Percentiles rank a stretch among this genome's conserved stretches.
These are phyloP conservation scores for Geosmithia flava DNA, from an alignment of 2,329 filamentous ascomycete species.

Conservation along the genomic window DNA sequence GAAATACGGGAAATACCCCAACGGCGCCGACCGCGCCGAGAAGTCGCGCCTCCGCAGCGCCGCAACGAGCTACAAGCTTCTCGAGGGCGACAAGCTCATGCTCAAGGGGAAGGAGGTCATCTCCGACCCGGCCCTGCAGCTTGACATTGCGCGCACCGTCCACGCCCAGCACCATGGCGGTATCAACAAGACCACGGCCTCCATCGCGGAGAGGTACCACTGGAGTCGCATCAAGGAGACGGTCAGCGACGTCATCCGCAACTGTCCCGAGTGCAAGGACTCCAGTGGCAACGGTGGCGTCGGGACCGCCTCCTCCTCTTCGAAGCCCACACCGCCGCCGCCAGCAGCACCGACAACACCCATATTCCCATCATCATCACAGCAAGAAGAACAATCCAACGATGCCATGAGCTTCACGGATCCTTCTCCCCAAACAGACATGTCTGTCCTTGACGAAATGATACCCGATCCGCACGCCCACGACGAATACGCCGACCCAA, in stretches of 20 bases:
- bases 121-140: slow-evolving; percentile 77
- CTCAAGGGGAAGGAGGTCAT: slow-evolving; percentile 97
- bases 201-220: slow-evolving; percentile 87
- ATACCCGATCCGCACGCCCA: slow-evolving; percentile 8
- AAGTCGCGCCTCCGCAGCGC: slow-evolving; percentile 90
- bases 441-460: slow-evolving; percentile 11
- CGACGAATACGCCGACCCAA: slow-evolving; percentile 32
- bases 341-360: background rate
- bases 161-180: slow-evolving; percentile 73
- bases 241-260: slow-evolving; percentile 85
- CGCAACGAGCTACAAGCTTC: slow-evolving; percentile 86
- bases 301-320: background rate
- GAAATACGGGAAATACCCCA: slow-evolving; percentile 86
- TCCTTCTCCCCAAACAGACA: slow-evolving; percentile 6
- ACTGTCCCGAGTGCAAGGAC: slow-evolving; percentile 84
- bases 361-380: background rate
- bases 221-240: slow-evolving; percentile 99
- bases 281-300: slow-evolving; percentile 22
- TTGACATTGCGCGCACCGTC: slow-evolving; percentile 70
- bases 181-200: slow-evolving; percentile 96
- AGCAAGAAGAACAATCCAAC: background rate
- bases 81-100: slow-evolving; percentile 72
- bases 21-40: slow-evolving; percentile 85
- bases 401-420: background rate
- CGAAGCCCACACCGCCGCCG: background rate